These are phyloP conservation scores for Crucihimalaya himalaica DNA, from an alignment of 345 rosid species.

Conservation along the genomic window DNA sequence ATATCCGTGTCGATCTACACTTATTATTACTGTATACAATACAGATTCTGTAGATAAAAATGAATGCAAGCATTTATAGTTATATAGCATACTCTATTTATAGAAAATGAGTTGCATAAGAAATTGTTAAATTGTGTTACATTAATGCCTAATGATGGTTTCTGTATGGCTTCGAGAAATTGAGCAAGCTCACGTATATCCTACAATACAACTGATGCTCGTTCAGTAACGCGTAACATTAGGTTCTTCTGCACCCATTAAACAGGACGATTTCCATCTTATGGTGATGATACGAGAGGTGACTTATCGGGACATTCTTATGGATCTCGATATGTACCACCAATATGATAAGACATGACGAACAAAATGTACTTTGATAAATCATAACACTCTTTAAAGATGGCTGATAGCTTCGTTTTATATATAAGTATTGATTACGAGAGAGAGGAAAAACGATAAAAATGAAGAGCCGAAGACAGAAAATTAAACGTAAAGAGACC, in stretches of 20 bases:
- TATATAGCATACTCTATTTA: not conserved
- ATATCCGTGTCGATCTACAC: not conserved
- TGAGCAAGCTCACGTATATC: too few relatives aligned
- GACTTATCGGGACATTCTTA: not conserved
- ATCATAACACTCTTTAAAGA: not conserved
- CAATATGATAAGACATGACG: not conserved
- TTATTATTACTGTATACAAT: not conserved
- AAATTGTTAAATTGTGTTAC: not conserved
- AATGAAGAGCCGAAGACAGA: not conserved
- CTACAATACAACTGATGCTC: too few relatives aligned
- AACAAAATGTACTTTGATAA: not conserved
- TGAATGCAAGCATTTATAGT: not conserved
- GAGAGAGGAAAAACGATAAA: not conserved
- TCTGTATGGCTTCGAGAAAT: too few relatives aligned
- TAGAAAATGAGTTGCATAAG: not conserved
- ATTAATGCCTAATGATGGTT: not conserved
- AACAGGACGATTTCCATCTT: not conserved
- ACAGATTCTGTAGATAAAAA: not conserved
- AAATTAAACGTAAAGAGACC: not conserved
- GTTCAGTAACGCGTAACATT: not conserved
- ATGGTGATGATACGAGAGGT: not conserved
- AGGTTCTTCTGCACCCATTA: not conserved
- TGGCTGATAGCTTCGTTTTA: not conserved
- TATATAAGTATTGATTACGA: not conserved
- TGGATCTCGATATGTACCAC: not conserved